Percentiles rank a stretch among this genome's conserved stretches.
Evolutionary conservation across 2,329 filamentous ascomycete genomes (phyloP).

Genomic region (Dendrostoma leiphaemia): DNA sequence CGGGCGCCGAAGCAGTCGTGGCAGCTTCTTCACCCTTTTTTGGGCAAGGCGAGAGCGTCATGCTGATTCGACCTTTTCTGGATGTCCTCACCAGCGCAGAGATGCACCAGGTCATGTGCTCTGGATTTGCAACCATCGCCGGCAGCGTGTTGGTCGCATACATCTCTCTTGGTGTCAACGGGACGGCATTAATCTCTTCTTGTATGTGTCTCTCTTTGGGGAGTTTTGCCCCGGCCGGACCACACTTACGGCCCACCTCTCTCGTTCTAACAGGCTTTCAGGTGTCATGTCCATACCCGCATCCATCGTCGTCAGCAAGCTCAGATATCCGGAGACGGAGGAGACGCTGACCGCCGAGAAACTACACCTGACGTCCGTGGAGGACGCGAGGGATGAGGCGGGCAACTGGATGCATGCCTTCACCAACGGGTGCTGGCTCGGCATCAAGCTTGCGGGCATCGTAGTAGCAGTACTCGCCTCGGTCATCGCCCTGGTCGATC

Average conservation of each 20-base stretch:
- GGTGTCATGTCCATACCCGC: conserved; percentile 86
- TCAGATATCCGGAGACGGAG: conserved; percentile 85
- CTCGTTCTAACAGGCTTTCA: not conserved
- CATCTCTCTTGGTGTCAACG: conserved; percentile 77
- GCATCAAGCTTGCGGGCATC: conserved; percentile 83
- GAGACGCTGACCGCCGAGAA: conserved; percentile 78
- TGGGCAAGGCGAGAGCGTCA: conserved; percentile 89
- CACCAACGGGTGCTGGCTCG: conserved; percentile 80
- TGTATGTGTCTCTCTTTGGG: conserved; percentile 48
- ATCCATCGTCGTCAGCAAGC: conserved; percentile 83
- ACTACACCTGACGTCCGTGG: conserved; percentile 74
- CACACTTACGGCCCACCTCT: too few relatives aligned
- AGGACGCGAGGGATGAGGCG: conserved; percentile 73
- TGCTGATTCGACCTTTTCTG: conserved; percentile 87
- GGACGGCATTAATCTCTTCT: conserved; percentile 82
- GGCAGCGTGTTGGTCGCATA: conserved; percentile 86
- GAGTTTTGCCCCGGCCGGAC: too few relatives aligned
- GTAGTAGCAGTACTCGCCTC: conserved; percentile 77
- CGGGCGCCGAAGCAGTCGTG: conserved; percentile 89
- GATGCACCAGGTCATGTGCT: conserved; percentile 89
- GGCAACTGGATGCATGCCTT: conserved; percentile 83
- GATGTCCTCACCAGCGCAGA: conserved; percentile 83
- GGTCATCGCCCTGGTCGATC: conserved; percentile 73
- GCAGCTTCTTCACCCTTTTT: conserved; percentile 92
- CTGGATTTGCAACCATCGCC: conserved; percentile 88